These are phyloP conservation scores for Dionaea muscipula DNA, from an alignment of 179 eudicot species.

Conservation along the genomic window DNA sequence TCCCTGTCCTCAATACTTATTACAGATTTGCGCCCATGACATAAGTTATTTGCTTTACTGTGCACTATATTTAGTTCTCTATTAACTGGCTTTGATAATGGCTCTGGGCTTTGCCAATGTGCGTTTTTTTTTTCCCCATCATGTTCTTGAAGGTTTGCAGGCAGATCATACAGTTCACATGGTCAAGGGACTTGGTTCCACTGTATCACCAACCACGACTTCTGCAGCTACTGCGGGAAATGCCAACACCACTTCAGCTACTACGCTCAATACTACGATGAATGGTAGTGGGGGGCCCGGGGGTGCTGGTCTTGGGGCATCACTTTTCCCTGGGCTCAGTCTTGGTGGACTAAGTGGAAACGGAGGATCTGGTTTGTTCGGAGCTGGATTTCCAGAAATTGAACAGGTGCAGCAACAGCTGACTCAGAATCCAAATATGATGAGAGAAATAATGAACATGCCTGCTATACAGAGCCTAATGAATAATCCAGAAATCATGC, in stretches of 20 bases:
- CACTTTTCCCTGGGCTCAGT: conserved; percentile 58
- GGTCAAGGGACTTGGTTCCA: conserved; percentile 81
- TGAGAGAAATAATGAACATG: conserved; percentile 91
- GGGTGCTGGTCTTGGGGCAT: conserved; percentile 49
- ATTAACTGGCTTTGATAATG: too few species aligned
- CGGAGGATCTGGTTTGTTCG: conserved; percentile 46
- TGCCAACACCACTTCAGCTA: conserved; percentile 30
- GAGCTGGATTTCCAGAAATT: conserved; percentile 72
- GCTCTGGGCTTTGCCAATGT: not conserved
- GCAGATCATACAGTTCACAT: conserved; percentile 91
- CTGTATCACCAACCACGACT: conserved; percentile 31
- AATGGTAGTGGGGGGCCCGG: conserved; percentile 40
- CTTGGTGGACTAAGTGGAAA: conserved; percentile 25
- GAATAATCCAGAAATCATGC: conserved; percentile 92
- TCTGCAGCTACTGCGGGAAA: conserved; percentile 31
- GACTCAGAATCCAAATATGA: conserved; percentile 89
- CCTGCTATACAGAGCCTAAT: conserved; percentile 84
- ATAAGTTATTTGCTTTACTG: too few species aligned
- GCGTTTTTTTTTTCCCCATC: not conserved
- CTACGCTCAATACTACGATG: conserved; percentile 27
- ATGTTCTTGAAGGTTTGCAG: conserved; percentile 53
- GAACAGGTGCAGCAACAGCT: conserved; percentile 90
- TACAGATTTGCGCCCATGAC: too few species aligned
- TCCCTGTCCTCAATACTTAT: too few species aligned
- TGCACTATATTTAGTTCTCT: too few species aligned